Percentiles rank a stretch among this genome's conserved stretches.
Evolutionary conservation across 352 stramenopile species (phyloP).

Genomic region (Phytophthora litchii): DNA sequence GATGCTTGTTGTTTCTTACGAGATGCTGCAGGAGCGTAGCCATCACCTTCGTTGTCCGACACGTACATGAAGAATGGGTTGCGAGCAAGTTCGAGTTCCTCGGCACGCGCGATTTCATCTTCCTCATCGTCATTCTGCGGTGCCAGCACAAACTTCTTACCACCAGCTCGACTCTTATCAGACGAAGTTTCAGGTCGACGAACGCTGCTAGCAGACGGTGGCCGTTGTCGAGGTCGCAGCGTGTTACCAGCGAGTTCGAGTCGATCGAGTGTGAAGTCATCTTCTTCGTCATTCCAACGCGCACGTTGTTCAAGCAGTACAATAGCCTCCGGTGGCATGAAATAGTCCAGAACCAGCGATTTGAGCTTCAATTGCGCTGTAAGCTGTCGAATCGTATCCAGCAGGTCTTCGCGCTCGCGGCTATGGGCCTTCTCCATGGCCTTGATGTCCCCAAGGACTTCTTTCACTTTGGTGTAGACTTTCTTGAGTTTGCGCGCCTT

Average conservation of each 20-base stretch:
- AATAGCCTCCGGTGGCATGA: constrained; percentile 79
- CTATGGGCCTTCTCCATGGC: constrained; percentile 94
- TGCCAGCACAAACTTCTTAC: constrained; percentile 48
- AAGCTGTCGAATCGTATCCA: constrained; percentile 96
- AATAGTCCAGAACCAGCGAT: constrained; percentile 92
- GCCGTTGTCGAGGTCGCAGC: constrained; percentile 59
- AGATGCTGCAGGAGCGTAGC: constrained; percentile 68
- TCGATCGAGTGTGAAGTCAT: constrained; percentile 72
- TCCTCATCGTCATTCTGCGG: constrained; percentile 38
- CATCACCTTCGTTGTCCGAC: constrained; percentile 79
- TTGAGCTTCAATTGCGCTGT: constrained; percentile 97
- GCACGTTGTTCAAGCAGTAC: constrained; percentile 62
- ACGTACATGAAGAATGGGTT: constrained; percentile 89
- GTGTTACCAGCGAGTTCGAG: constrained; percentile 81
- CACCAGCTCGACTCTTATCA: constrained; percentile 50
- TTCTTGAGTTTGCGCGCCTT: constrained; percentile 98
- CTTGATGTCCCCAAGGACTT: constrained; percentile 91
- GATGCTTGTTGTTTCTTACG: constrained; percentile 45
- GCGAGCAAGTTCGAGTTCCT: constrained; percentile 70
- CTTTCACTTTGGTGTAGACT: constrained; percentile 91
- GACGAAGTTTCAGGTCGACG: constrained; percentile 75
- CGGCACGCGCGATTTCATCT: constrained; percentile 68
- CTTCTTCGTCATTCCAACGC: constrained; percentile 78
- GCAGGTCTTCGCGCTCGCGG: constrained; percentile 92
- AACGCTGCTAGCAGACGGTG: constrained; percentile 71